These are phyloP conservation scores for Penicillium sclerotigenum DNA, from an alignment of 2,329 filamentous ascomycete genomes.

Conservation along the genomic window DNA sequence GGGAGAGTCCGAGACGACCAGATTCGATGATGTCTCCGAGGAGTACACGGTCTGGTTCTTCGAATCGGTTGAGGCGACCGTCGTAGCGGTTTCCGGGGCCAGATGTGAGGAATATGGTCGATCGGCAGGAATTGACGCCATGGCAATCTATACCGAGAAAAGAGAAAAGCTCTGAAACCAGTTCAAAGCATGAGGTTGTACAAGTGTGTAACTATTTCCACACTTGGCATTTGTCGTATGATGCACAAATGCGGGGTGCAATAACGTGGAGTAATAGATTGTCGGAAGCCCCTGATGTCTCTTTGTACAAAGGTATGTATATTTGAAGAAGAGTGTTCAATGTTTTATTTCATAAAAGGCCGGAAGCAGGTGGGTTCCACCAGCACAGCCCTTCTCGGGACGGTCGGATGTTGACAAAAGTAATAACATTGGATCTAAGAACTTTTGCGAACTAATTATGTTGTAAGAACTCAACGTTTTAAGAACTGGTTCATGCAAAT, in stretches of 20 bases:
- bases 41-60: constrained; percentile 16
- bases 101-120: neutral
- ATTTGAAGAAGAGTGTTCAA: neutral
- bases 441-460: too few species aligned
- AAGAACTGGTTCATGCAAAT: too few species aligned
- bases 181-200: constrained; percentile 12
- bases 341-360: neutral
- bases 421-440: too few species aligned
- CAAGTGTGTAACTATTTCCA: neutral
- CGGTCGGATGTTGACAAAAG: constrained; percentile 14
- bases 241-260: neutral
- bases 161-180: neutral
- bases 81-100: neutral
- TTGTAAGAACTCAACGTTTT: too few species aligned
- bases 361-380: constrained; percentile 15
- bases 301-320: neutral
- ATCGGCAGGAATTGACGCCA: constrained; percentile 1
- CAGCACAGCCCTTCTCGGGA: constrained; percentile 27
- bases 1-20: constrained; percentile 18
- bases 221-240: constrained; percentile 2
- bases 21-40: constrained; percentile 22
- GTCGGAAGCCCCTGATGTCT: neutral
- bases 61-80: neutral
- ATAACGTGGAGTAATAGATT: neutral
- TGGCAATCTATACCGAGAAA: neutral